phyloP scores from a whole-genome alignment of 306 rosid species.

The Casuarina glauca region DNA sequence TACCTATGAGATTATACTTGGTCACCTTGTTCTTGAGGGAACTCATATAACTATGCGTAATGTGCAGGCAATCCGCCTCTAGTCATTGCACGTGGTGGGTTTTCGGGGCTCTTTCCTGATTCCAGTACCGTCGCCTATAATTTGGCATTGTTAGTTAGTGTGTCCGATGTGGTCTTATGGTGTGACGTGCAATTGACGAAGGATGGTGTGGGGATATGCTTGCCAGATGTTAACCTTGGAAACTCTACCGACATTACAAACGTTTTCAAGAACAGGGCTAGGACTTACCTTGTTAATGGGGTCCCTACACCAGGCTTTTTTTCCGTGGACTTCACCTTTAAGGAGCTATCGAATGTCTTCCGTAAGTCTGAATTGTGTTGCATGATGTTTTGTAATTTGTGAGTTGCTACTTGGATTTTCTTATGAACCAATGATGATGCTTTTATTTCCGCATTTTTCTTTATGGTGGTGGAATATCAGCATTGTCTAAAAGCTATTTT shows the following conservation, averaged over 20 bases:
- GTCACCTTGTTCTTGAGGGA: not conserved
- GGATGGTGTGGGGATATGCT: constrained; percentile 72
- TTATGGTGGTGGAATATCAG: not conserved
- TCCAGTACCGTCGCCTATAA: constrained; percentile 47
- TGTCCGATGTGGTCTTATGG: constrained; percentile 45
- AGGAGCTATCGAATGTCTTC: constrained; percentile 40
- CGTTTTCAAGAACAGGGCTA: constrained; percentile 2
- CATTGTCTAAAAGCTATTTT: not conserved
- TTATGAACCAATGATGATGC: not conserved
- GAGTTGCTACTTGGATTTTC: not conserved
- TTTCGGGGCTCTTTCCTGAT: constrained; percentile 87
- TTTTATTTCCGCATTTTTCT: not conserved
- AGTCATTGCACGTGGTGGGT: constrained; percentile 86
- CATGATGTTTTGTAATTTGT: not conserved
- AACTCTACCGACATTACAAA: constrained; percentile 30
- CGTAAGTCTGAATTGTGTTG: constrained; percentile 45
- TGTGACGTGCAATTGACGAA: constrained; percentile 91
- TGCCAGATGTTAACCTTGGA: constrained; percentile 46
- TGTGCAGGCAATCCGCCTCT: constrained; percentile 66
- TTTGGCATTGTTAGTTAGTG: constrained; percentile 29
- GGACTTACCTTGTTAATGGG: constrained; percentile 46
- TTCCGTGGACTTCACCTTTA: constrained; percentile 48
- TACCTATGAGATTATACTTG: too few species aligned
- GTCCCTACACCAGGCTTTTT: constrained; percentile 53
- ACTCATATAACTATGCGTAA: not conserved